Conservation (phyloP, 208 protist genomes). For the Crithidia sp. region DNA sequence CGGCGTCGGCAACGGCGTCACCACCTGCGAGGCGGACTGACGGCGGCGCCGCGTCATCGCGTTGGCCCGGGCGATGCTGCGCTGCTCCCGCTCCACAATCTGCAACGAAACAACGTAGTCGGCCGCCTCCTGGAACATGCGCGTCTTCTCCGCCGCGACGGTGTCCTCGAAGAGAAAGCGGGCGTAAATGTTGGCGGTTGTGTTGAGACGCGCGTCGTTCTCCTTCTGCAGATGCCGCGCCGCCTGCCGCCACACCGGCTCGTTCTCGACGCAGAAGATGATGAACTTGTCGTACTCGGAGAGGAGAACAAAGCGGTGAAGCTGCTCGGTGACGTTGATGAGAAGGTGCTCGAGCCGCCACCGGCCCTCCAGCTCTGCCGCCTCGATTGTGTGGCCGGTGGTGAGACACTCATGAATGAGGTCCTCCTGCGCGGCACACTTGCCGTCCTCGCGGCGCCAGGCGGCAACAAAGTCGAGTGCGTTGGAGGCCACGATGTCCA, state of each 20-base stretch:
- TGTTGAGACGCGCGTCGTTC: constrained; percentile 50
- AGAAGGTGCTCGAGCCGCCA: constrained; percentile 31
- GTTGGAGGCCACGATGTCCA: constrained; percentile 8
- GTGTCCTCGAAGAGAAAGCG: constrained; percentile 48
- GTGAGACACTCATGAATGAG: constrained; percentile 36
- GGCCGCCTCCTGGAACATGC: constrained; percentile 41
- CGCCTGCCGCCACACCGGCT: constrained; percentile 51
- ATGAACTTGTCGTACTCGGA: constrained; percentile 48
- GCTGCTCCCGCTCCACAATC: constrained; percentile 51
- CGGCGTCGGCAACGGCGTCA: background rate
- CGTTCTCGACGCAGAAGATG: constrained; percentile 42
- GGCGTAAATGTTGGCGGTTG: constrained; percentile 51
- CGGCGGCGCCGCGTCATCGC: constrained; percentile 22
- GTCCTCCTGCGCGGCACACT: constrained; percentile 21
- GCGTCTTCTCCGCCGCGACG: constrained; percentile 35
- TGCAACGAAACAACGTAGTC: constrained; percentile 54
- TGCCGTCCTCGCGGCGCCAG: constrained; percentile 12
- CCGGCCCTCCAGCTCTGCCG: constrained; percentile 42
- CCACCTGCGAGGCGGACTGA: constrained; percentile 10
- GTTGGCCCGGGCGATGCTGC: constrained; percentile 4
- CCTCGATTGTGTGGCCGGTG: constrained; percentile 10
- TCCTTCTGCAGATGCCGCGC: constrained; percentile 36
- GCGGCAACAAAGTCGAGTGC: constrained; percentile 36
- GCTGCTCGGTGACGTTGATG: constrained; percentile 30
- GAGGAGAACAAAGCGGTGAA: constrained; percentile 27